A percentile compares a stretch with the other conserved stretches of the same genome.
Evolutionary conservation across 768 basidiomycete genomes (phyloP).

Genomic region (Tylopilus subfusipes): DNA sequence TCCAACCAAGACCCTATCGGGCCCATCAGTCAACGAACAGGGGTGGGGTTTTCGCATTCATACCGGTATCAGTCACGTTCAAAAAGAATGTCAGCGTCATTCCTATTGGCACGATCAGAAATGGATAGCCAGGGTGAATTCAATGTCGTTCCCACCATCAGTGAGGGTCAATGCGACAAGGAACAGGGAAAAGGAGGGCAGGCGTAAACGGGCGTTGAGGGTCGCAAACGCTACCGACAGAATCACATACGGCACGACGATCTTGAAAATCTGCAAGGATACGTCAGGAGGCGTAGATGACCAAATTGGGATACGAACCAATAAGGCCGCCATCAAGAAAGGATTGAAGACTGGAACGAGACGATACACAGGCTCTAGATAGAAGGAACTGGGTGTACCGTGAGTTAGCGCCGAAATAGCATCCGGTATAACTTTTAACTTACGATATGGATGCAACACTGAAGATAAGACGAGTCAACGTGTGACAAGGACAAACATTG

Average conservation of each 20-base stretch:
- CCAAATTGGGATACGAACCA: slow-evolving; percentile 41
- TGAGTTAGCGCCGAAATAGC: neutral
- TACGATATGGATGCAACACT: slow-evolving; percentile 85
- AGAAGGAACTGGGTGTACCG: slow-evolving; percentile 57
- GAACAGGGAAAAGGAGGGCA: slow-evolving; percentile 80
- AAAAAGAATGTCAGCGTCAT: slow-evolving; percentile 86
- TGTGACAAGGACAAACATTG: neutral
- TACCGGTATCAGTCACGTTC: slow-evolving; percentile 76
- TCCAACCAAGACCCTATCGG: slow-evolving; percentile 77
- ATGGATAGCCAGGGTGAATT: neutral
- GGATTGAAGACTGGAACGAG: slow-evolving; percentile 83
- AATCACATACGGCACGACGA: slow-evolving; percentile 75
- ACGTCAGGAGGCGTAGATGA: slow-evolving; percentile 1
- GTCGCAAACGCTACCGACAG: slow-evolving; percentile 66
- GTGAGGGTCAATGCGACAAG: slow-evolving; percentile 66
- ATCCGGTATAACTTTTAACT: slow-evolving; percentile 34
- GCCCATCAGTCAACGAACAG: slow-evolving; percentile 3
- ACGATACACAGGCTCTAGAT: slow-evolving; percentile 84
- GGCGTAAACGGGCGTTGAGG: slow-evolving; percentile 59
- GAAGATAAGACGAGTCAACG: slow-evolving; percentile 1
- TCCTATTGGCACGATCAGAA: slow-evolving; percentile 36
- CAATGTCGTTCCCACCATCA: slow-evolving; percentile 7
- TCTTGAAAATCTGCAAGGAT: slow-evolving; percentile 65
- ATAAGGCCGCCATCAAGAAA: slow-evolving; percentile 72
- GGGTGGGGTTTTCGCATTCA: slow-evolving; percentile 6